Conservation (phyloP, 1,284 basidiomycete genomes). For the Cryptococcus wingfieldii region DNA sequence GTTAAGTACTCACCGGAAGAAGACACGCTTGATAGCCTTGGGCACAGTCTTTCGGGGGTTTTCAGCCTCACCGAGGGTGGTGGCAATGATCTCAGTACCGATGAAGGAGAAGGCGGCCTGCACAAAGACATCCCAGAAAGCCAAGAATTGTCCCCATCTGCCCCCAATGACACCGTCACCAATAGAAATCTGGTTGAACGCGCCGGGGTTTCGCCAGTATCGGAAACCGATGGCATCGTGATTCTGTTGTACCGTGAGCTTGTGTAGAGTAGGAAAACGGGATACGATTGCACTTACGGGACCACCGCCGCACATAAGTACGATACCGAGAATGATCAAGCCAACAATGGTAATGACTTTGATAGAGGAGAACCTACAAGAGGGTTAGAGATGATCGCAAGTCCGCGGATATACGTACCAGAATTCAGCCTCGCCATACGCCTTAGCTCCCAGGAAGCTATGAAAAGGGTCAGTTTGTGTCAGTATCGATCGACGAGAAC, state of each 20-base stretch:
- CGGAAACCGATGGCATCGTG: conserved; percentile 52
- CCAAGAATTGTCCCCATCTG: conserved; percentile 60
- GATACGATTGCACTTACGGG: conserved; percentile 41
- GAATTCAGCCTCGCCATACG: conserved; percentile 47
- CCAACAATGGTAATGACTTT: conserved; percentile 35
- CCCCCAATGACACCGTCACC: conserved; percentile 26
- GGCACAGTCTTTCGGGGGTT: conserved; percentile 73
- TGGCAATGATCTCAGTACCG: conserved; percentile 75
- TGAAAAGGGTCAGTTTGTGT: conserved; percentile 1
- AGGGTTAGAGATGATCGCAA: no score
- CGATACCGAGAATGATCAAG: conserved; percentile 58
- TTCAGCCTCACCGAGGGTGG: conserved; percentile 56
- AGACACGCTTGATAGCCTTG: conserved; percentile 73
- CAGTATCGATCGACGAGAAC: no score
- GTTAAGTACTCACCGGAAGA: conserved; percentile 72
- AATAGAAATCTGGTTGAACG: conserved; percentile 24
- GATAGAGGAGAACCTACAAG: conserved; percentile 25
- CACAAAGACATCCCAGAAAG: conserved; percentile 62
- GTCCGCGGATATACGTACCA: conserved; percentile 1
- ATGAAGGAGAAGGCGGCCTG: conserved; percentile 80
- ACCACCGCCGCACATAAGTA: conserved; percentile 68
- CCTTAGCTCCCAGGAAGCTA: conserved; percentile 49
- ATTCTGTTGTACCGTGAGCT: conserved; percentile 13
- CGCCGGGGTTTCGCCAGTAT: conserved; percentile 67
- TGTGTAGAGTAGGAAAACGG: neutral